Conservation (phyloP, 129 eudicot genomes). For the Helichrysum umbraculigerum region DNA sequence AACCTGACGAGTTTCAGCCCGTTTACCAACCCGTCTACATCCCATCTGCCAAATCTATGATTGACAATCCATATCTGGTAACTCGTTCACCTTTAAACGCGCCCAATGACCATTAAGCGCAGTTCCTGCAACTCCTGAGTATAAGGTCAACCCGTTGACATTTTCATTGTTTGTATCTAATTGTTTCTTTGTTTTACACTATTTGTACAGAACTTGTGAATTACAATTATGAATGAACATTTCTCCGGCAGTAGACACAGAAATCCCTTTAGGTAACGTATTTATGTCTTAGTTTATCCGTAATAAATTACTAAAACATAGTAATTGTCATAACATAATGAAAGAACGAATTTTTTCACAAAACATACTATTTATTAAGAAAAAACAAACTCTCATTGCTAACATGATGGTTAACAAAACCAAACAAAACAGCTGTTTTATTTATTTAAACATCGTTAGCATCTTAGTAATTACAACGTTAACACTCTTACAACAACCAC, state of each 20-base stretch:
- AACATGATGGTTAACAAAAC: not conserved
- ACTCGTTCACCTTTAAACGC: too few species aligned
- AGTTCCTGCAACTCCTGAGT: not conserved
- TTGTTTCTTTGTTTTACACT: not conserved
- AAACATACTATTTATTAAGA: not conserved
- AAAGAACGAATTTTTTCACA: not conserved
- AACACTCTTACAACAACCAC: slow-evolving; percentile 18
- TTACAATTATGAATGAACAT: not conserved
- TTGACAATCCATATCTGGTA: not conserved
- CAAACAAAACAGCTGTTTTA: slow-evolving; percentile 21
- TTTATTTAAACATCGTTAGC: slow-evolving; percentile 31
- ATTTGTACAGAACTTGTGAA: slow-evolving; percentile 7
- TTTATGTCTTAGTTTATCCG: too few species aligned
- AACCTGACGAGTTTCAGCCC: too few species aligned
- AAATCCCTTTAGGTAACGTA: too few species aligned
- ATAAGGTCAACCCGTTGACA: slow-evolving; percentile 17
- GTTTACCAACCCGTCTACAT: too few species aligned
- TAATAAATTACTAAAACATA: too few species aligned
- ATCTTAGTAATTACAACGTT: slow-evolving; percentile 4
- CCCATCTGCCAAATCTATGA: not conserved
- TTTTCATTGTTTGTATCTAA: not conserved
- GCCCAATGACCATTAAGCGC: too few species aligned
- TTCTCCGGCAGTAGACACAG: too few species aligned
- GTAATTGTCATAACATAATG: too few species aligned
- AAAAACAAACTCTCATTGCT: not conserved